These are phyloP conservation scores for Wallacemonas sp. DNA, from an alignment of 208 protist species.

Conservation along the genomic window DNA sequence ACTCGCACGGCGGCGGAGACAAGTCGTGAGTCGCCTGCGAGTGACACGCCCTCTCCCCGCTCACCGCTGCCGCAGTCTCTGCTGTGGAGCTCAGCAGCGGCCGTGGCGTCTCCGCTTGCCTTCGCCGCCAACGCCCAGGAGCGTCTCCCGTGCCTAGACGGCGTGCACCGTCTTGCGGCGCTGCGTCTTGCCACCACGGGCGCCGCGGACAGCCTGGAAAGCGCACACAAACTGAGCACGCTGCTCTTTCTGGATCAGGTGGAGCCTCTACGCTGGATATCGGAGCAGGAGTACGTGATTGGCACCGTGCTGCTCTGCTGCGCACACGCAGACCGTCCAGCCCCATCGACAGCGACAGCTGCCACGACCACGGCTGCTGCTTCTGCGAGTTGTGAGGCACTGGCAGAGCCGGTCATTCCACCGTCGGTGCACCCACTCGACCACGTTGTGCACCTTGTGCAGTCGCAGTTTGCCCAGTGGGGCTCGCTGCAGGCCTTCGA, in stretches of 20 bases:
- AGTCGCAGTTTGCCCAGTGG: conserved; percentile 53
- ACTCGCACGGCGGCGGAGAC: not conserved
- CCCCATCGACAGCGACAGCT: conserved; percentile 11
- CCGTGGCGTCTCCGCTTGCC: conserved; percentile 15
- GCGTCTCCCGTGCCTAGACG: conserved; percentile 10
- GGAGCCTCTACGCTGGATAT: conserved; percentile 74
- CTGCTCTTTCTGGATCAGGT: conserved; percentile 48
- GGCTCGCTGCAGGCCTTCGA: conserved; percentile 48
- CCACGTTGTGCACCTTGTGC: conserved; percentile 42
- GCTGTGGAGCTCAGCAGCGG: conserved; percentile 23
- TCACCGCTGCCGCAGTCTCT: not conserved
- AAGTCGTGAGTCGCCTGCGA: not conserved
- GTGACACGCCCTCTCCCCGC: not conserved
- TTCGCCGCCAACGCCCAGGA: not conserved
- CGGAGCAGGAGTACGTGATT: conserved; percentile 86
- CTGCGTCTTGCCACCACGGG: conserved; percentile 8
- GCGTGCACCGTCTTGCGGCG: conserved; percentile 19
- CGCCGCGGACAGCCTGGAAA: conserved; percentile 7
- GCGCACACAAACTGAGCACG: not conserved
- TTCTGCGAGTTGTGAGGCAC: not conserved
- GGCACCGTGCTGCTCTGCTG: conserved; percentile 69
- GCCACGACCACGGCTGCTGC: conserved; percentile 13
- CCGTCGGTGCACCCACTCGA: conserved; percentile 56
- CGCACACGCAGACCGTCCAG: conserved; percentile 14
- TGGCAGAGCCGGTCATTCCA: conserved; percentile 52